Base-by-base conservation (phyloP, 2,329 filamentous ascomycete genomes). In the Exophiala alcalophila region DNA sequence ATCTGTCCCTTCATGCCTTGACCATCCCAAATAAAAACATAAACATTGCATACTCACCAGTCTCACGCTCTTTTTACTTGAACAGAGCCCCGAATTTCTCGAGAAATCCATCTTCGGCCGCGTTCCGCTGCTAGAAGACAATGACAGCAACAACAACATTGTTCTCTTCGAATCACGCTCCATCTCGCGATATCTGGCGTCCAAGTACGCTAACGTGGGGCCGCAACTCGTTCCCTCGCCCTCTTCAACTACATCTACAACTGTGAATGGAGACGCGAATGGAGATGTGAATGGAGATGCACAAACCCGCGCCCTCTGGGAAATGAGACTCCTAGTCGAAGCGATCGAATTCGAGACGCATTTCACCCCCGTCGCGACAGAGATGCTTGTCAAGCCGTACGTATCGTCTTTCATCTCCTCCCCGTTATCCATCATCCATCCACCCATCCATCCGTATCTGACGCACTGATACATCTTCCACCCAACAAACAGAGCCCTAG, bases 31-130 rank as follows among this genome's bases (percentile, higher is more conserved):
- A n/a, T n/a, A n/a, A n/a, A n/a, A n/a, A n/a, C n/a, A n/a, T n/a
- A n/a, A n/a, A n/a, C n/a, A n/a, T n/a, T n/a, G n/a, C n/a, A n/a
- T n/a, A n/a, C n/a, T n/a, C n/a, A n/a, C n/a, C n/a, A n/a, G n/a
- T n/a, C n/a, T n/a, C n/a, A n/a, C n/a, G n/a, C n/a, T n/a, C n/a
- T n/a, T n/a, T n/a, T n/a, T n/a, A n/a, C n/a, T n/a, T n/a, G 16
- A 11, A 28, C 30, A 27, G 30, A 35, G 23, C 15, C 16, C 21
- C 20, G 40, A 30, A 7, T 42, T 42, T 19, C 20, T 24, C 8
- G 40, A 30, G 5, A 42, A 42, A 31, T 42, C 40, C 25, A n/a
- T 42, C 7, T 42, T 35, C 19, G 40, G 40, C 30, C 26, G 31
- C 11, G 40, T 36, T 10, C 40, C 40, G n/a, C 31, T 42, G 25